A percentile compares a stretch with the other conserved stretches of the same genome.
These are phyloP conservation scores for Penicillium freii DNA, from an alignment of 2,329 filamentous ascomycete species.

Conservation along the genomic window DNA sequence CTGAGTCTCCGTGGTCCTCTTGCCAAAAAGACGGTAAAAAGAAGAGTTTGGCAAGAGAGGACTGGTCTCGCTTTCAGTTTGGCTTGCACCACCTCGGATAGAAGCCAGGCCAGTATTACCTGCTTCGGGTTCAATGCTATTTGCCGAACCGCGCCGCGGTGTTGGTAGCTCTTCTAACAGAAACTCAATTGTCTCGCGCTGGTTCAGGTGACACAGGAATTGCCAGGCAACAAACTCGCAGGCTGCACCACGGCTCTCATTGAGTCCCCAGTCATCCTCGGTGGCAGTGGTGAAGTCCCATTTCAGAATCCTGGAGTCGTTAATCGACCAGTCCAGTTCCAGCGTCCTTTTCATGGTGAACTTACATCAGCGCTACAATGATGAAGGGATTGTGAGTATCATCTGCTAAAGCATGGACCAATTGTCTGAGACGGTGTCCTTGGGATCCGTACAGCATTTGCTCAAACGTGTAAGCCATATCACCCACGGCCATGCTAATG, in stretches of 20 bases:
- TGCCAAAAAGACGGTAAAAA: slow-evolving; percentile 29
- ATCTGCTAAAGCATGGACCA: slow-evolving; percentile 41
- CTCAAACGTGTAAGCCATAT: slow-evolving; percentile 46
- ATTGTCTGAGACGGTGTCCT: slow-evolving; percentile 39
- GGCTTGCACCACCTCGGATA: slow-evolving; percentile 1
- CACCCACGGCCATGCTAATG: slow-evolving; percentile 39
- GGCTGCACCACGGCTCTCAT: slow-evolving; percentile 56
- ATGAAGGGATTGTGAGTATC: slow-evolving; percentile 46
- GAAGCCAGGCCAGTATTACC: slow-evolving; percentile 17
- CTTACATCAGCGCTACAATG: slow-evolving; percentile 53
- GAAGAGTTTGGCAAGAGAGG: slow-evolving; percentile 32
- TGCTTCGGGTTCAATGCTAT: slow-evolving; percentile 22
- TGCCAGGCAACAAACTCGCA: slow-evolving; percentile 64
- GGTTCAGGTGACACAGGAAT: slow-evolving; percentile 56
- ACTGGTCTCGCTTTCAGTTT: slow-evolving; percentile 26
- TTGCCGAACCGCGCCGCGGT: slow-evolving; percentile 21
- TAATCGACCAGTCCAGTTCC: neutral
- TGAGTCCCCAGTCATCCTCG: slow-evolving; percentile 55
- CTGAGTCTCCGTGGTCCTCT: slow-evolving; percentile 29
- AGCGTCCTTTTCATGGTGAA: slow-evolving; percentile 1
- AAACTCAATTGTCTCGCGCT: slow-evolving; percentile 57
- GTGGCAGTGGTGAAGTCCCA: slow-evolving; percentile 55
- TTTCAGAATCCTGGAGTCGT: slow-evolving; percentile 51
- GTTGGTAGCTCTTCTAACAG: slow-evolving; percentile 53
- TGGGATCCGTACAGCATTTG: slow-evolving; percentile 42